These are phyloP conservation scores for Geotrichum citri-aurantii DNA, from an alignment of 1,139 yeast genomes.

Conservation along the genomic window DNA sequence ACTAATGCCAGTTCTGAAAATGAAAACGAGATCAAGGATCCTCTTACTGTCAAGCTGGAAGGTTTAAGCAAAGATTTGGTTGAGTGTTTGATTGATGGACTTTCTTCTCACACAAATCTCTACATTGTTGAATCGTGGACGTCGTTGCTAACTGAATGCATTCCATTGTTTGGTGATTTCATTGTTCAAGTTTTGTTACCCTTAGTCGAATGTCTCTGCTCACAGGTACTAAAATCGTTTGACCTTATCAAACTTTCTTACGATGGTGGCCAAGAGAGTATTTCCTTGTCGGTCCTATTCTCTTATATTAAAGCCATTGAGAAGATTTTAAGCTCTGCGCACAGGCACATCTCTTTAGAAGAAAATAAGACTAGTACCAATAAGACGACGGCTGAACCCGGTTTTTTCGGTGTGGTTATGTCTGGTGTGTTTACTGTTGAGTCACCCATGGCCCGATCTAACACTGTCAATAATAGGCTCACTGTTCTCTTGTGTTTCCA, in stretches of 20 bases:
- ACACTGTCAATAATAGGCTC: constrained; percentile 48
- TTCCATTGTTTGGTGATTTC: constrained; percentile 46
- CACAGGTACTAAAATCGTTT: constrained; percentile 42
- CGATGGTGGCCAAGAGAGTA: constrained; percentile 18
- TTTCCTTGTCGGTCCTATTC: constrained; percentile 37
- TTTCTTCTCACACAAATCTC: constrained; percentile 32
- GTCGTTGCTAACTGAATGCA: constrained; percentile 41
- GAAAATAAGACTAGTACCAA: constrained; percentile 20
- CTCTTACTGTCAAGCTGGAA: constrained; percentile 12
- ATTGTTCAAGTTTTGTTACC: constrained; percentile 48
- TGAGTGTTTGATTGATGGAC: constrained; percentile 40
- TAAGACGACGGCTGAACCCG: constrained; percentile 34
- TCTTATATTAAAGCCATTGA: constrained; percentile 60
- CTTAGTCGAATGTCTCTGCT: constrained; percentile 47
- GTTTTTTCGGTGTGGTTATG: constrained; percentile 69
- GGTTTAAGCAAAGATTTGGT: constrained; percentile 18
- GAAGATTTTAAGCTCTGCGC: constrained; percentile 55
- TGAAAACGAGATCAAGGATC: constrained; percentile 11
- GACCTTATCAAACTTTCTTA: constrained; percentile 25
- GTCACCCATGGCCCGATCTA: constrained; percentile 52
- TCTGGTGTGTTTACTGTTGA: constrained; percentile 87
- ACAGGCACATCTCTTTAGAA: constrained; percentile 44
- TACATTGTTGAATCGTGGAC: constrained; percentile 47
- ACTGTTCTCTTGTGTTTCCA: constrained; percentile 59
- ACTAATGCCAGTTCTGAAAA: background rate